Conservation (phyloP, 306 rosid genomes). For the Dryas octopetala region DNA sequence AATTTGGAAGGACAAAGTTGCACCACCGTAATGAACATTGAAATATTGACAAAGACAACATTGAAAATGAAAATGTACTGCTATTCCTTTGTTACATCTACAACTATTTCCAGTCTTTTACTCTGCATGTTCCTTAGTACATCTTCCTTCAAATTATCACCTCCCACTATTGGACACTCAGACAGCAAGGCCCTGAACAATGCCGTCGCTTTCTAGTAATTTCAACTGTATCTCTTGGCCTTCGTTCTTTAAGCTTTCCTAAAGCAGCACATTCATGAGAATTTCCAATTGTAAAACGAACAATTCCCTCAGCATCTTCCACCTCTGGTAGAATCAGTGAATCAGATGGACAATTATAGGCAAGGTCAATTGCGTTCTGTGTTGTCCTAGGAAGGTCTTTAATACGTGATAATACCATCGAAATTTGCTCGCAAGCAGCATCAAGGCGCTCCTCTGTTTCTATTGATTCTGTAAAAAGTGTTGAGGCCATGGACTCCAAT, state of each 20-base stretch:
- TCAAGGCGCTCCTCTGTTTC: conserved; percentile 77
- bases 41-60: neutral
- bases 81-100: conserved; percentile 34
- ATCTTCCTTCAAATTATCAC: conserved; percentile 54
- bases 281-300: conserved; percentile 51
- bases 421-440: conserved; percentile 66
- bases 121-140: conserved; percentile 52
- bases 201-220: conserved; percentile 56
- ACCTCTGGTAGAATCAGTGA: conserved; percentile 65
- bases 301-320: conserved; percentile 62
- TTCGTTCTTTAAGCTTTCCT: conserved; percentile 74
- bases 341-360: conserved; percentile 55
- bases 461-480: conserved; percentile 58
- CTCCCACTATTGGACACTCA: conserved; percentile 54
- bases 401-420: conserved; percentile 55
- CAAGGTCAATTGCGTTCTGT: conserved; percentile 43
- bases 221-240: conserved; percentile 65
- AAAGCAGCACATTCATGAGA: conserved; percentile 54
- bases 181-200: conserved; percentile 61
- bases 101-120: conserved; percentile 12
- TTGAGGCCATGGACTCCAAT: conserved; percentile 64
- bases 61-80: conserved; percentile 8
- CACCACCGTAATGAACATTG: neutral
- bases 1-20: neutral
- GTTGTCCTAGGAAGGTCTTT: conserved; percentile 64